phyloP scores from a whole-genome alignment of 768 basidiomycete species.

The Crucibulum laeve region DNA sequence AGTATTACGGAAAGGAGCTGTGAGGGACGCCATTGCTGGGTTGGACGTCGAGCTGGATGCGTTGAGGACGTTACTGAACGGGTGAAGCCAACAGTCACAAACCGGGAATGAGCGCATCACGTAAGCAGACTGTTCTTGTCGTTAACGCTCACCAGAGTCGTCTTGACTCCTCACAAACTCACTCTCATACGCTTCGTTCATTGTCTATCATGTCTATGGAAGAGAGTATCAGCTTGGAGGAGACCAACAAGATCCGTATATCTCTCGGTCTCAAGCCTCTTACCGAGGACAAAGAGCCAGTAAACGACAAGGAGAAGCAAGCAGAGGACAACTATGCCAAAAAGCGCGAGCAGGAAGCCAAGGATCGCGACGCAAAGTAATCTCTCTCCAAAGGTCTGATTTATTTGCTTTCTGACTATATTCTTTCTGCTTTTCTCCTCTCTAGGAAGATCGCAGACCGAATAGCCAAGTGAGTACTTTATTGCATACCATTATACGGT shows the following conservation, averaged over 20 bases:
- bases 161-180: too few species aligned
- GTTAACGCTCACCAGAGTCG: too few species aligned
- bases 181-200: conserved; percentile 8
- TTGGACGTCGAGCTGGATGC: conserved; percentile 2
- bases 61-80: neutral
- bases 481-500: conserved; percentile 21
- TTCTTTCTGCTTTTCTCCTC: conserved; percentile 13
- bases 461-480: conserved; percentile 84
- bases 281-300: conserved; percentile 70
- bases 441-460: conserved; percentile 65
- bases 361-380: conserved; percentile 77
- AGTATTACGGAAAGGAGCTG: conserved; percentile 42
- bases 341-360: conserved; percentile 61
- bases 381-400: conserved; percentile 8
- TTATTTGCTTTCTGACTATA: conserved; percentile 15
- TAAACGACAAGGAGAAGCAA: conserved; percentile 71
- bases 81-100: neutral
- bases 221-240: conserved; percentile 87
- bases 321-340: conserved; percentile 87
- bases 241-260: conserved; percentile 95
- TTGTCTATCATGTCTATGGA: conserved; percentile 60
- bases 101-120: neutral
- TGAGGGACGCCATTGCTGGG: conserved; percentile 36
- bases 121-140: too few species aligned
- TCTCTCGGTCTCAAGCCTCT: conserved; percentile 92